Base-by-base conservation (phyloP, 2,329 filamentous ascomycete species). In the Exophiala dermatitidis region DNA sequence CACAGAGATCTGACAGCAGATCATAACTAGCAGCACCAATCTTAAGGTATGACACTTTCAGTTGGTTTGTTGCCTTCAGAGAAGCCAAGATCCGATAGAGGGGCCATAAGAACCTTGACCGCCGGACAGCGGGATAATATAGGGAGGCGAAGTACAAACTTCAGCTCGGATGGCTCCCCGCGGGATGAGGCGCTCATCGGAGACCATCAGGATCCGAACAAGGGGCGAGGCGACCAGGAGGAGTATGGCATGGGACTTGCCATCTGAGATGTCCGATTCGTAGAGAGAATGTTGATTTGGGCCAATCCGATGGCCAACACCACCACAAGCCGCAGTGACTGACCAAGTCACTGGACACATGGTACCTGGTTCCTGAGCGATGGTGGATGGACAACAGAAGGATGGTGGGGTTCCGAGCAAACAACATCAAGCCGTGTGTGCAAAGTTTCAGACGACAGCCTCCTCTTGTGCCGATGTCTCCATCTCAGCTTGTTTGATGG, bases 311-410 rank as follows among this genome's bases (percentile, higher is more conserved):
- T 32, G 31, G 9, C 37, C 30, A 41, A 33, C 29, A 8, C 10
- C 10, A 37, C 34, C 34, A 29, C 47, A 47, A 48, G 48, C 42
- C 28, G 26, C 37, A 9, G 30, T 3, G 30, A 10, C 40, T 19
- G 19, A 19, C 19, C 19, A 44, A 29, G 8, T 28, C 10, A 38
- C 19, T 28, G 36, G 45, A 34, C 50, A 40, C 32, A 29, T 44
- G 33, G 52, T 50, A 28, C 47, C 41, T 42, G 41, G 52, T 54
- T 54, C 52, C 52, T 54, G 50, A 38, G 46, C 29, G 32, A 37
- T 36, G 30, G 44, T 36, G 30, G 42, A 29, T n/a, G 28, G 19
- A 41, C 28, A 19, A 19, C 19, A 19, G 19, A 19, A 19, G 19
- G 42, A 12, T 46, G 44, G 44, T 34, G 44, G 44, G 44, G 43